Conservation (phyloP, 2,329 filamentous ascomycete species). For the Calonectria pseudoreteaudii region DNA sequence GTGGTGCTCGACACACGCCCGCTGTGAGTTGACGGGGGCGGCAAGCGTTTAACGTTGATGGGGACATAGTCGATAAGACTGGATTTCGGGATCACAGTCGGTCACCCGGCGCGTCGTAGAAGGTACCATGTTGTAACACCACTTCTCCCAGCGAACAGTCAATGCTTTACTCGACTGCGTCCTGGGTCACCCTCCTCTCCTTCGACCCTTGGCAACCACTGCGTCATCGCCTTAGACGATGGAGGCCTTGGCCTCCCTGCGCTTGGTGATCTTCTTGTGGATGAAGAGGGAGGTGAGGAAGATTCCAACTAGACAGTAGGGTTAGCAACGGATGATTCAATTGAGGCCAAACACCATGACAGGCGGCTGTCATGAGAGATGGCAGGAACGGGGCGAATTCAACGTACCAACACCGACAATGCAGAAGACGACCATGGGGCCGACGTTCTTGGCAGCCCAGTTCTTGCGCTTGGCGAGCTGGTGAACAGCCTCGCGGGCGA, state of each 20-base stretch:
- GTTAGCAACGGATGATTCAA: constrained; percentile 31
- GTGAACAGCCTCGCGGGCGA: constrained; percentile 51
- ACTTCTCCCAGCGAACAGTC: constrained; percentile 35
- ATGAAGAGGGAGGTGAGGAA: constrained; percentile 47
- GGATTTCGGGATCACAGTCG: constrained; percentile 45
- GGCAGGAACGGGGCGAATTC: background rate
- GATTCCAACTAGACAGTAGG: constrained; percentile 44
- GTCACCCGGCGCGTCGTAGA: constrained; percentile 46
- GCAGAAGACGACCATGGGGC: constrained; percentile 58
- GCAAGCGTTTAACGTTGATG: constrained; percentile 22
- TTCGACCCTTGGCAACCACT: constrained; percentile 25
- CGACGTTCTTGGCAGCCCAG: constrained; percentile 53
- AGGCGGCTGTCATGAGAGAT: background rate
- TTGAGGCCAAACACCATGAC: background rate
- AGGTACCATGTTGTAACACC: constrained; percentile 42
- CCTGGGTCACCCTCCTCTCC: constrained; percentile 41
- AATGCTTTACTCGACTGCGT: constrained; percentile 31
- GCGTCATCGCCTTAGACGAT: constrained; percentile 31
- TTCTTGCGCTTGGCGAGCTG: constrained; percentile 56
- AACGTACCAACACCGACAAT: constrained; percentile 55
- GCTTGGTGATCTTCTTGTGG: constrained; percentile 47
- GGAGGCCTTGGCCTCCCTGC: constrained; percentile 50
- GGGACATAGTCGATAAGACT: constrained; percentile 40
- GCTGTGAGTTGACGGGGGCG: constrained; percentile 32
- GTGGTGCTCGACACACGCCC: constrained; percentile 30